phyloP scores from a whole-genome alignment of 1,284 basidiomycete genomes.

The Cryptococcus amylolentus region DNA sequence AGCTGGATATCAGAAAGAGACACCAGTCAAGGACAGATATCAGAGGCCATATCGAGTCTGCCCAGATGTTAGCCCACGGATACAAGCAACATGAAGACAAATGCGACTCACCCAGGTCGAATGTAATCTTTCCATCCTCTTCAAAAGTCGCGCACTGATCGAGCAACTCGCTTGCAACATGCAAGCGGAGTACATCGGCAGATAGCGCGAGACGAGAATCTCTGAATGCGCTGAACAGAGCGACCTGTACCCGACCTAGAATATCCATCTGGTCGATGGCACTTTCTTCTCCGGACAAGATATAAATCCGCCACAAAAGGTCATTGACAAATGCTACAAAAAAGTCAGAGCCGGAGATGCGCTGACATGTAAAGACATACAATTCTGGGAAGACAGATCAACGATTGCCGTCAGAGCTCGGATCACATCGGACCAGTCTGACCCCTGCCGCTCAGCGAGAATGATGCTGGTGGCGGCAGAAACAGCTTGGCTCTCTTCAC shows the following conservation, averaged over 20 bases:
- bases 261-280: slow-evolving; percentile 20
- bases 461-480: slow-evolving; percentile 24
- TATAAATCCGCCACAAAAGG: slow-evolving; percentile 5
- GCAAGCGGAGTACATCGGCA: slow-evolving; percentile 29
- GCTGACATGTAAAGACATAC: neutral
- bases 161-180: slow-evolving; percentile 33
- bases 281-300: slow-evolving; percentile 4
- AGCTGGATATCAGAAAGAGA: slow-evolving; percentile 15
- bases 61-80: neutral
- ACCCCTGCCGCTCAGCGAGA: slow-evolving; percentile 28
- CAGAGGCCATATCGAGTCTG: slow-evolving; percentile 39
- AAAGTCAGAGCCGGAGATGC: neutral
- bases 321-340: slow-evolving; percentile 1
- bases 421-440: slow-evolving; percentile 36
- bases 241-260: slow-evolving; percentile 30
- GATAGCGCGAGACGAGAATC: slow-evolving; percentile 22
- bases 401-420: slow-evolving; percentile 13
- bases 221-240: slow-evolving; percentile 26
- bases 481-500: slow-evolving; percentile 8
- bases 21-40: slow-evolving; percentile 38
- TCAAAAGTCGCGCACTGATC: slow-evolving; percentile 20
- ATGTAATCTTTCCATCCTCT: slow-evolving; percentile 18
- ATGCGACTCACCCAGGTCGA: slow-evolving; percentile 34
- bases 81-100: neutral
- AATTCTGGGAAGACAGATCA: neutral